Evolutionary conservation across 164 flowering plant species (phyloP), one percentile per base, ranked within the genome.

Genomic region (Chimonanthus salicifolius): DNA sequence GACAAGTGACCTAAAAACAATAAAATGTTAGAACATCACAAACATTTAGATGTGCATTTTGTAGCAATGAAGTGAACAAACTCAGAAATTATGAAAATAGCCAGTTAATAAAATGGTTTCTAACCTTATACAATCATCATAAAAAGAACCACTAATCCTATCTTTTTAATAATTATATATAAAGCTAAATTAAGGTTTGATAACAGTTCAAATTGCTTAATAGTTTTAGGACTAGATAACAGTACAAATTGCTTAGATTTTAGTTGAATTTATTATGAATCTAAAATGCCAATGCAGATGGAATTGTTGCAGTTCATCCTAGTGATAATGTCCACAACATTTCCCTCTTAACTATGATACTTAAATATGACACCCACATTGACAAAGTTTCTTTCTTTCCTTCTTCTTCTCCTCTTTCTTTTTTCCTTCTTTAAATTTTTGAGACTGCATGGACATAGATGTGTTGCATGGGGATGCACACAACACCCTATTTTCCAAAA

Each of bases 1-100:
- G 88, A 75, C 99, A 95, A 33, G 99, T 95, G 48, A 69, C 71
- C 78, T 72, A 62, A 60, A 62, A 68, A 47, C 70, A 49, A 68
- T 4, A 62, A 47, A 64, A n/a, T 7, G 7, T 4, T 63, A 62
- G 3, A 64, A 21, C 11, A 15, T 33, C 16, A 10, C n/a, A 43
- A 10, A 47, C 51, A 7, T 10, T 44, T 64, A 45, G 65, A 62
- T 45, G 20, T 43, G 16, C 16, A 13, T 7, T 47, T 64, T 47
- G 63, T n/a, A 69, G 5, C 48, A 47, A 1, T 10, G 16, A 11
- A 54, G 60, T 54, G 60, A 54, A 11, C 11, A 44, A 63, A 18
- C 44, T 18, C 45, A 63, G 44, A 63, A 63, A 11, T 16, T 4
- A n/a, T 66, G 47, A 66, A 66, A 54, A 54, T 54, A 11, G 16